Percentiles rank a stretch among this genome's conserved stretches.
phyloP scores from a whole-genome alignment of 2,329 filamentous ascomycete genomes.

The Xylaria sp. region DNA sequence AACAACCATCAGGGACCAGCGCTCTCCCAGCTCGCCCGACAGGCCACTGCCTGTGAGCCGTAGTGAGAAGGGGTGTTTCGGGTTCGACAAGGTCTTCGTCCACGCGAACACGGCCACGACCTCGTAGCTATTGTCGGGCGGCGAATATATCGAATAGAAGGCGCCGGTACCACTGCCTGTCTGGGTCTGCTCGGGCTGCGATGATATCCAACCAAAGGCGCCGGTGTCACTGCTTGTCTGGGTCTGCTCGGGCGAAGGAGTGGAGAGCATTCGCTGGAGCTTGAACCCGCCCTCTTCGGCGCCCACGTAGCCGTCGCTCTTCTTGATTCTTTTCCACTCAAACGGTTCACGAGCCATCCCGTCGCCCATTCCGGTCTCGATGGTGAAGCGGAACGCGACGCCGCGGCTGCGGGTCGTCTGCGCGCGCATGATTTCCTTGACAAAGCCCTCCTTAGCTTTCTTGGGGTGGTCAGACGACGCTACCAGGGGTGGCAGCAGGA shows the following conservation, averaged over 20 bases:
- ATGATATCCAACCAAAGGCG: too few relatives aligned
- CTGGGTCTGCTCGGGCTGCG: not conserved
- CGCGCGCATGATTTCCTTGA: conserved; percentile 15
- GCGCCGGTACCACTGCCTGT: not conserved
- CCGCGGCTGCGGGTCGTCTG: conserved; percentile 6
- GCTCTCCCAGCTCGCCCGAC: conserved; percentile 4
- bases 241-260: not conserved
- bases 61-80: conserved; percentile 14
- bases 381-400: conserved; percentile 15
- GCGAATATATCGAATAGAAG: not conserved
- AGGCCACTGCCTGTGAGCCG: conserved; percentile 5
- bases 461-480: too few relatives aligned
- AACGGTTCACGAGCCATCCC: conserved; percentile 18
- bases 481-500: conserved; percentile 8
- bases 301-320: conserved; percentile 8
- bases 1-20: conserved; percentile 12
- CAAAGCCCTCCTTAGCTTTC: not conserved
- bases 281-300: conserved; percentile 17
- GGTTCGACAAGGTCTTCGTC: conserved; percentile 13
- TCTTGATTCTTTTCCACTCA: conserved; percentile 23
- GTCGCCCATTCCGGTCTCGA: conserved; percentile 13
- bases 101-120: conserved; percentile 14
- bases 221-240: not conserved
- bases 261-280: not conserved
- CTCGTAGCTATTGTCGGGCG: not conserved